A percentile compares a stretch with the other conserved stretches of the same genome.
Evolutionary conservation across 805 yeast species (phyloP).

Genomic region (Tetrapisispora taiwanensis): DNA sequence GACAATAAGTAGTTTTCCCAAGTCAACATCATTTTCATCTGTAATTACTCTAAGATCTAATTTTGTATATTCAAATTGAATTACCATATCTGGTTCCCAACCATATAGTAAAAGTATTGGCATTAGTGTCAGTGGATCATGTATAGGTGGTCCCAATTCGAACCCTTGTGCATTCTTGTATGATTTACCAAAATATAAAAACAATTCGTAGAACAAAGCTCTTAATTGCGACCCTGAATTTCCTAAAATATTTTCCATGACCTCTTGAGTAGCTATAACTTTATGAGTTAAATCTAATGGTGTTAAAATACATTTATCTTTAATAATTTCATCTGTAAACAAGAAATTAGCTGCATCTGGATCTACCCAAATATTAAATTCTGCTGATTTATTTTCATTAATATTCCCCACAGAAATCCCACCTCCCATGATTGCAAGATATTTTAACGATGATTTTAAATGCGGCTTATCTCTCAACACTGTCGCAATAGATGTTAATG

Average conservation of each 20-base stretch:
- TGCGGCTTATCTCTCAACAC: slow-evolving; percentile 49
- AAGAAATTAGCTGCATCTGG: slow-evolving; percentile 62
- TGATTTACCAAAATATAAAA: slow-evolving; percentile 40
- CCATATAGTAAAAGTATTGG: slow-evolving; percentile 41
- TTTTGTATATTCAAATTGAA: slow-evolving; percentile 16
- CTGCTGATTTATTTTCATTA: slow-evolving; percentile 46
- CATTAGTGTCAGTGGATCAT: slow-evolving; percentile 67
- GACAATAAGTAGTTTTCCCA: slow-evolving; percentile 38
- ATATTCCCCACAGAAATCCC: slow-evolving; percentile 36
- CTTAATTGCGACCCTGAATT: slow-evolving; percentile 38
- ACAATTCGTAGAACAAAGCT: slow-evolving; percentile 43
- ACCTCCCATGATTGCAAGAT: slow-evolving; percentile 73
- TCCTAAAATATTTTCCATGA: slow-evolving; percentile 33
- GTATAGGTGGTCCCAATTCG: slow-evolving; percentile 59
- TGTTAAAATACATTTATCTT: slow-evolving; percentile 42
- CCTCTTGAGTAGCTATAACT: slow-evolving; percentile 36
- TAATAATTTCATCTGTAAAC: slow-evolving; percentile 37
- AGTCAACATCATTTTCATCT: slow-evolving; percentile 39
- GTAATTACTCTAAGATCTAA: slow-evolving; percentile 20
- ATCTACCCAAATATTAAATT: slow-evolving; percentile 68
- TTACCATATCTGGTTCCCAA: slow-evolving; percentile 16
- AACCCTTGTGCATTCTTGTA: slow-evolving; percentile 36
- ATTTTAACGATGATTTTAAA: slow-evolving; percentile 37
- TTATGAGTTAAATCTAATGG: slow-evolving; percentile 67
- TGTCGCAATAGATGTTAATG: slow-evolving; percentile 61